Evolutionary conservation across 768 basidiomycete species (phyloP).

Genomic region (Gymnopilus junonius): DNA sequence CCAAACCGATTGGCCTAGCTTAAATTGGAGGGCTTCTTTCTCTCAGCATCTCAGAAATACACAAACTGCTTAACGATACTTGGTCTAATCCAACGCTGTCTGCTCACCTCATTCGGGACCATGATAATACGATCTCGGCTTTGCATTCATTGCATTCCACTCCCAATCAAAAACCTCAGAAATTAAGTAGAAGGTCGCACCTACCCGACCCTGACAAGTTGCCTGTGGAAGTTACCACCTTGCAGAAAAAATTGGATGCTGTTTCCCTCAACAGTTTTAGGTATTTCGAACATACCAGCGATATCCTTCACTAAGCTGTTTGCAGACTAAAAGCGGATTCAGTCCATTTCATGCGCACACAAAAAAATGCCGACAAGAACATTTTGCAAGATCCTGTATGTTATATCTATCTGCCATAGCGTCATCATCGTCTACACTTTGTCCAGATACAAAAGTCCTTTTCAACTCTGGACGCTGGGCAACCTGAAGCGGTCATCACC

Average conservation of each 20-base stretch:
- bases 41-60: slow-evolving; percentile 60
- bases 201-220: slow-evolving; percentile 44
- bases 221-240: slow-evolving; percentile 45
- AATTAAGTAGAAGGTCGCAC: slow-evolving; percentile 34
- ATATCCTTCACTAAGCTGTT: neutral
- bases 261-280: slow-evolving; percentile 63
- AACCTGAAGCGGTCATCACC: slow-evolving; percentile 53
- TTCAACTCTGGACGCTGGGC: slow-evolving; percentile 20
- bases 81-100: slow-evolving; percentile 63
- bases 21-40: neutral
- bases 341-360: slow-evolving; percentile 63
- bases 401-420: neutral
- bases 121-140: slow-evolving; percentile 48
- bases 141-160: slow-evolving; percentile 25
- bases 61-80: slow-evolving; percentile 43
- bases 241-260: slow-evolving; percentile 57
- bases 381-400: slow-evolving; percentile 48
- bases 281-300: slow-evolving; percentile 34
- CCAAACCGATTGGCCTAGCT: neutral
- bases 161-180: slow-evolving; percentile 32
- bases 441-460: slow-evolving; percentile 32
- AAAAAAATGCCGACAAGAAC: slow-evolving; percentile 72
- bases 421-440: neutral
- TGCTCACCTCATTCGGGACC: slow-evolving; percentile 56
- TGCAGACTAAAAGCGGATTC: slow-evolving; percentile 56